These are phyloP conservation scores for Lobosporangium transversale DNA, from an alignment of 192 early-diverging fungal species.

Conservation along the genomic window DNA sequence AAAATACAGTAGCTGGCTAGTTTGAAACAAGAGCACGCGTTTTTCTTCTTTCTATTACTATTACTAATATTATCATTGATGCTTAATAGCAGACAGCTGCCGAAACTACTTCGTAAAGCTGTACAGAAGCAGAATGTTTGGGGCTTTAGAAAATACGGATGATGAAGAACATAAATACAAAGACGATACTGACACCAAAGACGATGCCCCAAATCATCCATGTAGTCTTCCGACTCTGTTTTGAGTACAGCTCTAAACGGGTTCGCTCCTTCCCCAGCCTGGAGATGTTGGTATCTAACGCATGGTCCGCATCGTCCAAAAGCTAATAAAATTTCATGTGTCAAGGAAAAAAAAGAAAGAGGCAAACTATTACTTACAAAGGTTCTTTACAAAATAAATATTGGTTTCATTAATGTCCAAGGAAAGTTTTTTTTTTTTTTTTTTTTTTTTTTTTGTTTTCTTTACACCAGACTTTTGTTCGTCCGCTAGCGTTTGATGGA, in stretches of 20 bases:
- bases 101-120: no score
- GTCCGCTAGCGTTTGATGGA: constrained; percentile 34
- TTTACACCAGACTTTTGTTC: constrained; percentile 38
- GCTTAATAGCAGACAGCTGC: no score
- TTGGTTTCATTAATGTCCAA: neutral
- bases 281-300: constrained; percentile 41
- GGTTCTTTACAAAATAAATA: neutral
- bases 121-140: no score
- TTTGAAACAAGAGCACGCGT: no score
- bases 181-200: constrained; percentile 37
- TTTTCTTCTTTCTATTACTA: no score
- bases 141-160: constrained; percentile 49
- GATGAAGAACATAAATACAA: constrained; percentile 52
- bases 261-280: constrained; percentile 38
- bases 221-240: constrained; percentile 50
- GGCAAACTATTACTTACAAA: neutral
- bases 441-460: no score
- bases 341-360: neutral
- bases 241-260: constrained; percentile 40
- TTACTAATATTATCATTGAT: no score
- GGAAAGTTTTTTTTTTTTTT: no score
- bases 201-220: constrained; percentile 54
- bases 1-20: no score
- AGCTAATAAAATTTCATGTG: constrained; percentile 17
- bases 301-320: constrained; percentile 41